phyloP scores from a whole-genome alignment of 768 basidiomycete genomes.

The Amanita phalloides region DNA sequence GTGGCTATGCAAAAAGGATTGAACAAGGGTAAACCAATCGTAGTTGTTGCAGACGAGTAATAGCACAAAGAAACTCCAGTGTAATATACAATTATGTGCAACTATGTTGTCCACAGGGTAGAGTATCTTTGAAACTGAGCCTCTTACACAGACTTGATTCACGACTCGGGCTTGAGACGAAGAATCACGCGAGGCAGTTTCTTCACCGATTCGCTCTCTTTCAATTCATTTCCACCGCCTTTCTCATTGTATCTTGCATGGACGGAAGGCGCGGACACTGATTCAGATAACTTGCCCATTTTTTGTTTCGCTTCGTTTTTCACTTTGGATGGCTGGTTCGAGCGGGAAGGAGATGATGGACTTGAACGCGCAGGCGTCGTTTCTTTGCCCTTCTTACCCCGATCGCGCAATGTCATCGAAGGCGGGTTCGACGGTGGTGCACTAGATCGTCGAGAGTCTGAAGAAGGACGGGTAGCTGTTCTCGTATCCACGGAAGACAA shows the following conservation, averaged over 20 bases:
- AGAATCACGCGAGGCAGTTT: constrained; percentile 46
- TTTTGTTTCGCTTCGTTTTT: background rate
- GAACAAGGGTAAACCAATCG: constrained; percentile 24
- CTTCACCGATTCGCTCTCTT: constrained; percentile 17
- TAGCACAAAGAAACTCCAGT: background rate
- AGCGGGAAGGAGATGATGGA: constrained; percentile 10
- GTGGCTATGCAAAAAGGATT: constrained; percentile 22
- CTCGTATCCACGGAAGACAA: constrained; percentile 32
- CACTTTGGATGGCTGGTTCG: background rate
- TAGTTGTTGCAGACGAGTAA: constrained; percentile 27
- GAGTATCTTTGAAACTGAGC: too few relatives aligned
- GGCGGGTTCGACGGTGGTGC: constrained; percentile 16
- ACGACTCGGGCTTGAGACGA: constrained; percentile 31
- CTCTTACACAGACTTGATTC: too few relatives aligned
- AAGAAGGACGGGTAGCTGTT: constrained; percentile 12
- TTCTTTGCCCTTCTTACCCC: constrained; percentile 31
- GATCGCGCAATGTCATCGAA: constrained; percentile 40
- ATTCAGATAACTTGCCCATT: background rate
- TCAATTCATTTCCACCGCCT: background rate
- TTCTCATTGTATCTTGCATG: too few relatives aligned
- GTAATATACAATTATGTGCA: too few relatives aligned
- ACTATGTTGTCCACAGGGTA: too few relatives aligned
- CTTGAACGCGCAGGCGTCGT: background rate
- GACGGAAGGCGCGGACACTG: background rate
- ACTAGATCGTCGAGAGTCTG: constrained; percentile 11